Percentiles rank a stretch among this genome's conserved stretches.
Evolutionary conservation across 2,329 filamentous ascomycete genomes (phyloP).

Genomic region (Colletotrichum graminicola): DNA sequence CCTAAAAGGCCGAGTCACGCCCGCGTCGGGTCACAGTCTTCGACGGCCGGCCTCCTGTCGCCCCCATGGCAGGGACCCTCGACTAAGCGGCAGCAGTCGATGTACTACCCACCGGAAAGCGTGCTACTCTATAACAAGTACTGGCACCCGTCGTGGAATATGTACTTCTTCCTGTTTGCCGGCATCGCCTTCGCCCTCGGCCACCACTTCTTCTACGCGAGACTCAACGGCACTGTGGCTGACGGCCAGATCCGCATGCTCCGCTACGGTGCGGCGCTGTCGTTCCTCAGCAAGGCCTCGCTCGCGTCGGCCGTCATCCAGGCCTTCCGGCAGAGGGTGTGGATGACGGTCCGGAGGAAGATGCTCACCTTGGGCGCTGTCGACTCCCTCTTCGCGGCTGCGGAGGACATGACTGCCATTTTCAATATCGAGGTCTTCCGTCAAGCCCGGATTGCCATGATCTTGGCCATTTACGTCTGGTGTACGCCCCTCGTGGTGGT

Average conservation of each 20-base stretch:
- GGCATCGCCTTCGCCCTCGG: conserved; percentile 50
- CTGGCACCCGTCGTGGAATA: conserved; percentile 54
- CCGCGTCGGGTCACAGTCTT: conserved; percentile 37
- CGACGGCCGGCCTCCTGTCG: conserved; percentile 28
- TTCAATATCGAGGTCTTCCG: conserved; percentile 49
- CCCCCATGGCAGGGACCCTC: conserved; percentile 22
- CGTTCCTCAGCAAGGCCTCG: conserved; percentile 53
- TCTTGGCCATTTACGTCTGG: conserved; percentile 53
- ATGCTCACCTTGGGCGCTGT: conserved; percentile 43
- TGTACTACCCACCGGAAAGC: conserved; percentile 31
- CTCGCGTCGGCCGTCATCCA: conserved; percentile 51
- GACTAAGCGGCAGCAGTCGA: conserved; percentile 18
- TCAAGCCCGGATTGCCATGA: conserved; percentile 50
- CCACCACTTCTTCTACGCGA: conserved; percentile 53
- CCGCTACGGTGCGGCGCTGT: conserved; percentile 52
- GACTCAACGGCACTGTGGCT: conserved; percentile 49
- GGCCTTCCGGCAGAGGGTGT: conserved; percentile 45
- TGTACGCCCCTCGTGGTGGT: conserved; percentile 55
- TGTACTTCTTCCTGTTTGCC: conserved; percentile 51
- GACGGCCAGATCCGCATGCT: conserved; percentile 51
- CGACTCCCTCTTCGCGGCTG: conserved; percentile 51
- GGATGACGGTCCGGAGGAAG: conserved; percentile 44
- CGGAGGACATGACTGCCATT: conserved; percentile 49
- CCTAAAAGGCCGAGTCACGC: conserved; percentile 12
- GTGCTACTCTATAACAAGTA: conserved; percentile 41